phyloP scores from a whole-genome alignment of 495 filamentous ascomycete species.

The Xylaria flabelliformis region DNA sequence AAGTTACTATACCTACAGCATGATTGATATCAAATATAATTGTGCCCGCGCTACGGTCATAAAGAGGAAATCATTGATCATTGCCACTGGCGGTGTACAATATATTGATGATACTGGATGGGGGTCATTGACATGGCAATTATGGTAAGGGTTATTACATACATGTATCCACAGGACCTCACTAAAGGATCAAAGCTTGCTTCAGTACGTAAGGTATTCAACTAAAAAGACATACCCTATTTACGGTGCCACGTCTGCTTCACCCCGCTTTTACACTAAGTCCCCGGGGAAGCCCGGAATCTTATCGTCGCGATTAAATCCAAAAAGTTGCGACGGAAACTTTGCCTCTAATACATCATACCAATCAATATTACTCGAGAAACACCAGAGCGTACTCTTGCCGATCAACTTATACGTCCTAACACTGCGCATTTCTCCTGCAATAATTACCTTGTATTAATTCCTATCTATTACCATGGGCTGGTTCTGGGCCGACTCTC shows the following conservation, averaged over 20 bases:
- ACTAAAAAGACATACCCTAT: neutral
- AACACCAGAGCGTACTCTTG: conserved; percentile 2
- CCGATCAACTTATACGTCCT: neutral
- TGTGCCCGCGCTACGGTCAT: neutral
- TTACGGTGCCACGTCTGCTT: neutral
- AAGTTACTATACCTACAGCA: neutral
- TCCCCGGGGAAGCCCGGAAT: neutral
- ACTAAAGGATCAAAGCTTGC: neutral
- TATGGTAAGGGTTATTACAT: too few relatives aligned
- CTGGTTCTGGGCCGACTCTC: conserved; percentile 95
- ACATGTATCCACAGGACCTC: too few relatives aligned
- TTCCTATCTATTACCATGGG: conserved; percentile 66
- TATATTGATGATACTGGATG: too few relatives aligned
- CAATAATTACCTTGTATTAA: neutral
- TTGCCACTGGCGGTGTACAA: too few relatives aligned
- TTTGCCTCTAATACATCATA: conserved; percentile 5
- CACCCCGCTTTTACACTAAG: neutral
- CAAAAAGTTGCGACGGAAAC: conserved; percentile 23
- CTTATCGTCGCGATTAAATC: conserved; percentile 13
- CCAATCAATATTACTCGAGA: neutral
- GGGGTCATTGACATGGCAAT: too few relatives aligned
- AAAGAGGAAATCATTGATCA: neutral
- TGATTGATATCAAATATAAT: neutral
- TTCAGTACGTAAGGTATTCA: neutral
- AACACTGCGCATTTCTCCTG: neutral